Evolutionary conservation across 202 grass and related monocot species (phyloP), one percentile per base, ranked within the genome.

Genomic region (Panicum virgatum): DNA sequence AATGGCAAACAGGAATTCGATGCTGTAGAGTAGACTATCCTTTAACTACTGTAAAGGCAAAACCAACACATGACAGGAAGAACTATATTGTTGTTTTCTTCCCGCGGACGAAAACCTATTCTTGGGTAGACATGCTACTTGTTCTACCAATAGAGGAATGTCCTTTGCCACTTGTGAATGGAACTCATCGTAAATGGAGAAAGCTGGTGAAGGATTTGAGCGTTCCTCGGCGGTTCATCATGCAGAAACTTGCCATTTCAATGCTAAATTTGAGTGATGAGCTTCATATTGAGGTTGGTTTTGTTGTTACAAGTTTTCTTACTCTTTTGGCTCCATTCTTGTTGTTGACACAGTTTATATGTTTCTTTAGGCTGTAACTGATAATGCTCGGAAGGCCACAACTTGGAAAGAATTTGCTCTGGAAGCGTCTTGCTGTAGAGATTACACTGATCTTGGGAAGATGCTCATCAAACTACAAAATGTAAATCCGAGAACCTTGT

Each of bases 1-100:
- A 99, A 83, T 99, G 96, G 96, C 96, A 96, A 93, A 92, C 91
- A 79, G 93, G 93, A 77, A 99, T 99, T 86, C 87, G 47, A 69
- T 99, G 96, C 83, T 90, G 87, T 86, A 89, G 77, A 70, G 87
- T 71, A 62, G 96, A 99, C 86, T 90, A 83, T 67, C 93, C 96
- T 87, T 90, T 91, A 11, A 64, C 87, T 80, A 91, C 93, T 62
- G 81, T 99, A 63, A 92, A 85, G 78, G 93, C 89, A 60, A 99
- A 99, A 86, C 96, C 96, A 76, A 93, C 93, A 63, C 89, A 92
- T 83, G 89, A 92, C 73, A 88, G 88, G 81, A 99, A 99, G 85
- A 96, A 38, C 18, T 96, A 96, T 72, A 92, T 96, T 69, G 72
- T 92, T 72, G 85, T 96, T 75, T 99, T 99, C 89, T 99, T 99